These are phyloP conservation scores for Schizophyllum commune DNA, from an alignment of 1,284 basidiomycete genomes.

Conservation along the genomic window DNA sequence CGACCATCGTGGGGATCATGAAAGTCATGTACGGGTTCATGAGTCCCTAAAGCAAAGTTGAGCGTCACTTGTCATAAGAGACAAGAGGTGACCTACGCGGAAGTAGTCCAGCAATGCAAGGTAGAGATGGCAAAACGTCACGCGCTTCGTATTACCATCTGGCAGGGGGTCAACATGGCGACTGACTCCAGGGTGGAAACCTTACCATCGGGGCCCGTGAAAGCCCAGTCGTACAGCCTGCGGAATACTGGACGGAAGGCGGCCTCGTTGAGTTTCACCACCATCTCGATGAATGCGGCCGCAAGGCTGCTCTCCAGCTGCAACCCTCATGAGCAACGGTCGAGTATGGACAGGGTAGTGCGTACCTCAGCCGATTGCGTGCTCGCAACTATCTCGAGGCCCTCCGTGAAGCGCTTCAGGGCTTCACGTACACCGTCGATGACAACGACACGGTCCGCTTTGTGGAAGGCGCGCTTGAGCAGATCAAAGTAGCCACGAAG, in stretches of 20 bases:
- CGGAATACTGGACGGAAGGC: constrained; percentile 92
- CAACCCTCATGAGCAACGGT: not conserved
- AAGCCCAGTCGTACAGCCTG: constrained; percentile 93
- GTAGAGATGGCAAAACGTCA: constrained; percentile 70
- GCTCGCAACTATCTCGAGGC: constrained; percentile 48
- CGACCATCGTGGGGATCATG: constrained; percentile 63
- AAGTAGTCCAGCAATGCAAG: constrained; percentile 74
- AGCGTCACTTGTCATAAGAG: constrained; percentile 2
- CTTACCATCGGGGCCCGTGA: constrained; percentile 35
- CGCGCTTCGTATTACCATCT: constrained; percentile 35
- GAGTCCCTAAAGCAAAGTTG: constrained; percentile 44
- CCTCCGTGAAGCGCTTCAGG: constrained; percentile 80
- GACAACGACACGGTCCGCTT: constrained; percentile 58
- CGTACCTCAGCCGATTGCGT: constrained; percentile 24
- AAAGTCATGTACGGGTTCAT: constrained; percentile 89
- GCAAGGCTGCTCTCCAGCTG: constrained; percentile 54
- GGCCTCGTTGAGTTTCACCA: constrained; percentile 90
- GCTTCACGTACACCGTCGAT: constrained; percentile 63
- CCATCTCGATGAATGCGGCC: constrained; percentile 79
- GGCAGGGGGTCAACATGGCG: constrained; percentile 1
- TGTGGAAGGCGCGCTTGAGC: constrained; percentile 57
- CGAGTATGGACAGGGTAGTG: not conserved
- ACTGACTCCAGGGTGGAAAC: constrained; percentile 30
- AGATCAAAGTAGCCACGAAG: constrained; percentile 60
- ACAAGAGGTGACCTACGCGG: constrained; percentile 44